Conservation (phyloP, 1,284 basidiomycete genomes). For the Fomitopsis betulina region DNA sequence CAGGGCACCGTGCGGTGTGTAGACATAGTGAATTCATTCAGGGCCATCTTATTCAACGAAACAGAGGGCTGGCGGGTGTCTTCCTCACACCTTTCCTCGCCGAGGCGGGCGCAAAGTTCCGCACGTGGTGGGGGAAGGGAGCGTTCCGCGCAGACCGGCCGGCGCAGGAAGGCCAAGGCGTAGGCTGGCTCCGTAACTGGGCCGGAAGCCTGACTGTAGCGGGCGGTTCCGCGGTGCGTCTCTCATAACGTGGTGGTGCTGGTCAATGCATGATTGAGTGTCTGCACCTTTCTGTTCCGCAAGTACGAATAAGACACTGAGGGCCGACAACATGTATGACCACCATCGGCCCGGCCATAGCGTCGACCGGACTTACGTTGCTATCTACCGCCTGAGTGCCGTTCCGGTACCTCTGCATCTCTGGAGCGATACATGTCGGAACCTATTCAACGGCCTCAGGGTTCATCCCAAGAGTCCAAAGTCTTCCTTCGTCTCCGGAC, state of each 20-base stretch:
- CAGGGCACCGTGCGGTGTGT: constrained; percentile 70
- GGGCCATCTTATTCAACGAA: not conserved
- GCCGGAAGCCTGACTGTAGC: constrained; percentile 11
- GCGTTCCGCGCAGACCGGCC: constrained; percentile 11
- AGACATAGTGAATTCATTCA: not conserved
- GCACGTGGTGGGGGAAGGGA: constrained; percentile 23
- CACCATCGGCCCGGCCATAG: too few relatives aligned
- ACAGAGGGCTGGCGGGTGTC: constrained; percentile 23
- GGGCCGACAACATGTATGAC: too few relatives aligned
- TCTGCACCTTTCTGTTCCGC: too few relatives aligned
- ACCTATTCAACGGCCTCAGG: too few relatives aligned
- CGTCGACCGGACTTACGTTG: too few relatives aligned
- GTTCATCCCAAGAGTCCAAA: too few relatives aligned
- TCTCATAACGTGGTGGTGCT: not conserved
- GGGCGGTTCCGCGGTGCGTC: not conserved
- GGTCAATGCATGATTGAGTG: too few relatives aligned
- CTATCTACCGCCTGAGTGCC: too few relatives aligned
- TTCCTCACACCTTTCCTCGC: constrained; percentile 18
- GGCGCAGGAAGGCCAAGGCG: constrained; percentile 19
- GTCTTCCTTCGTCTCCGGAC: too few relatives aligned
- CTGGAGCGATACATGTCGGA: too few relatives aligned
- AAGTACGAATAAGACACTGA: too few relatives aligned
- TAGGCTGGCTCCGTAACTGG: constrained; percentile 19
- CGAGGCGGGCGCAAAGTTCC: constrained; percentile 13
- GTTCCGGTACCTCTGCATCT: too few relatives aligned